Base-by-base conservation (phyloP, 371 early-diverging fungal genomes). In the Batrachochytrium dendrobatidis region DNA sequence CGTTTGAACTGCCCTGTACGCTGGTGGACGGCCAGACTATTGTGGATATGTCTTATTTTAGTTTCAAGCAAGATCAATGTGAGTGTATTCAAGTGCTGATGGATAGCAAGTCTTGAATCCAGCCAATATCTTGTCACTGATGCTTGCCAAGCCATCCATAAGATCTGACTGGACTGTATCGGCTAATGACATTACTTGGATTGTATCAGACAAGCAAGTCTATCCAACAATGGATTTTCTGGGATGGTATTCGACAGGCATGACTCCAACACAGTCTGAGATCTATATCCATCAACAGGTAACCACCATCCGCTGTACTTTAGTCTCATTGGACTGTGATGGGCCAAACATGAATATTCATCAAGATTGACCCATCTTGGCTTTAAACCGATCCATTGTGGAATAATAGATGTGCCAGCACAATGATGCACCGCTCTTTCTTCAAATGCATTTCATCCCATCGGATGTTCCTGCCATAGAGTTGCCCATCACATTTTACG, bases 201-300 rank as follows among this genome's bases (percentile, higher is more conserved):
- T n/a, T n/a, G n/a, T n/a, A 12, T 7, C 61, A 91, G 91, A 86
- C 64, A 81, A 82, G 39, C 89, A 88, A 67, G 92, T 92, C 28
- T 92, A 89, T 66, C 89, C 90, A 1, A 73, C 79, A 18, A 82
- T 84, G 43, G 92, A 92, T 53, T 80, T 90, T 53, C 76, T 92
- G 62, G 92, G 92, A 1, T 92, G 92, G 92, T 92, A 92, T 56
- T 70, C 86, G 2, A 70, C 86, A 22, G 90, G 89, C 12, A 46
- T 72, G 1, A 62, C 62, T 7, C 88, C 87, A 20, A 75, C 84
- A 3, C 71, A 73, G 48, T 32, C 69, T 6, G 89, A 90, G 43
- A 66, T 89, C 29, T 74, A 80, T 44, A 69, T 89, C 18, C 89
- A 90, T 67, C 80, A 86, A 51, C 89, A 88, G 76, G 87, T 85